These are phyloP conservation scores for Paraconiothyrium brasiliense DNA, from an alignment of 2,329 filamentous ascomycete genomes.

Conservation along the genomic window DNA sequence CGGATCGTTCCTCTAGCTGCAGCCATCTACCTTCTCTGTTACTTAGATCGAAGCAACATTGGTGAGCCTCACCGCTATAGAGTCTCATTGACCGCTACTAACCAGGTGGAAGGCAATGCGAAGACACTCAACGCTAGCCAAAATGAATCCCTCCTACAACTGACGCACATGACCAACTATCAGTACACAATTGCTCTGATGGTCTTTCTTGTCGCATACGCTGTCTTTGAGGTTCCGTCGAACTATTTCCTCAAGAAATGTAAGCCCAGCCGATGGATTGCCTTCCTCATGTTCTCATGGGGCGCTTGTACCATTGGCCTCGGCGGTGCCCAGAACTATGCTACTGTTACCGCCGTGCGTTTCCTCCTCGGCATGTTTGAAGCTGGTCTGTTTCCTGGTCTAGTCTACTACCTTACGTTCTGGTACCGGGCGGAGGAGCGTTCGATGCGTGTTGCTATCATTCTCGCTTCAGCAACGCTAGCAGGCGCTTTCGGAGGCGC, in stretches of 20 bases:
- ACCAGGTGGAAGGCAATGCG: slow-evolving; percentile 6
- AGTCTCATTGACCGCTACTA: neutral
- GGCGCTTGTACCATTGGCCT: slow-evolving; percentile 57
- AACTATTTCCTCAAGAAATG: slow-evolving; percentile 70
- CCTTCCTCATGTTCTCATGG: slow-evolving; percentile 58
- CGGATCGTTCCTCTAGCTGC: slow-evolving; percentile 16
- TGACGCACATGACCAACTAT: slow-evolving; percentile 68
- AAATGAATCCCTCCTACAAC: slow-evolving; percentile 68
- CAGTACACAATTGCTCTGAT: slow-evolving; percentile 57
- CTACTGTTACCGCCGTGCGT: slow-evolving; percentile 52
- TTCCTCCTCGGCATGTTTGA: slow-evolving; percentile 51
- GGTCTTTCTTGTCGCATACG: slow-evolving; percentile 41
- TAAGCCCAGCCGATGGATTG: slow-evolving; percentile 53
- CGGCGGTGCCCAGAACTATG: slow-evolving; percentile 54
- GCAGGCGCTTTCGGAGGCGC: slow-evolving; percentile 65
- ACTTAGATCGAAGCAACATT: slow-evolving; percentile 44
- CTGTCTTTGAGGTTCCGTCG: slow-evolving; percentile 61
- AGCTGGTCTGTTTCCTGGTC: slow-evolving; percentile 41
- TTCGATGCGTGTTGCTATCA: slow-evolving; percentile 66
- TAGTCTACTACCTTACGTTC: slow-evolving; percentile 64
- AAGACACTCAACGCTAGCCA: slow-evolving; percentile 68
- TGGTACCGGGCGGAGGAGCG: slow-evolving; percentile 67
- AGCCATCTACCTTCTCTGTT: slow-evolving; percentile 18
- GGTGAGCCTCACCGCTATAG: slow-evolving; percentile 46
- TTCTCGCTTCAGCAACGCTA: slow-evolving; percentile 65